Evolutionary conservation across 2,329 filamentous ascomycete species (phyloP).

Genomic region (Penicillium hesseltinei): DNA sequence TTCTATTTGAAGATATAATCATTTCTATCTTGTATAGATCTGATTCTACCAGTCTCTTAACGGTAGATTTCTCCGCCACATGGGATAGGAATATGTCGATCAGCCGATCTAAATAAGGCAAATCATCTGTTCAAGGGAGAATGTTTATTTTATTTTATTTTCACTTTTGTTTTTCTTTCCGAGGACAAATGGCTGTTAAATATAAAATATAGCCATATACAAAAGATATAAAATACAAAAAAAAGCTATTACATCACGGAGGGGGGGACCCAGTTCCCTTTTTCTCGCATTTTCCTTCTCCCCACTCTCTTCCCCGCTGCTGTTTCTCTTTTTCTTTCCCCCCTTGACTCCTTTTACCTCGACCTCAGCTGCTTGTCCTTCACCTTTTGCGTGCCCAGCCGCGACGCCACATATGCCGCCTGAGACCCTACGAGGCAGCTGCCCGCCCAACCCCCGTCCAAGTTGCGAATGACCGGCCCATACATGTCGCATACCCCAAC

Average conservation of each 20-base stretch:
- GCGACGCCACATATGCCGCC: constrained; percentile 30
- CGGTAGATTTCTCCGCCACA: not conserved
- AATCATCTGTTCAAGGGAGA: not conserved
- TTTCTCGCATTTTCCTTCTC: constrained; percentile 15
- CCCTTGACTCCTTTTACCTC: not conserved
- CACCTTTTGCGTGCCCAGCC: constrained; percentile 11
- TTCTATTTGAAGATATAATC: not conserved
- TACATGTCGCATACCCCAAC: constrained; percentile 19
- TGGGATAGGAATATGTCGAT: constrained; percentile 1
- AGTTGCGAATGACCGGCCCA: constrained; percentile 26
- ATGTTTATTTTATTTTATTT: not conserved
- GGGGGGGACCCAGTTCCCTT: constrained; percentile 5
- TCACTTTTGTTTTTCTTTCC: not conserved
- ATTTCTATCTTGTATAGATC: constrained; percentile 1
- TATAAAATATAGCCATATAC: not conserved
- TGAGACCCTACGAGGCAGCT: constrained; percentile 37
- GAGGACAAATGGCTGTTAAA: not conserved
- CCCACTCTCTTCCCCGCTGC: constrained; percentile 15
- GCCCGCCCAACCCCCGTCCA: constrained; percentile 26
- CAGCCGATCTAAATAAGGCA: not conserved
- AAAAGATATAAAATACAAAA: not conserved
- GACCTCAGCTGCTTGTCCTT: constrained; percentile 3
- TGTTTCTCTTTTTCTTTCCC: constrained; percentile 9
- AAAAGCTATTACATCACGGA: constrained; percentile 19
- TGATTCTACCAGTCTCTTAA: not conserved